Evolutionary conservation across 1,284 basidiomycete genomes (phyloP).

Genomic region (Cryptococcus maquisensis): DNA sequence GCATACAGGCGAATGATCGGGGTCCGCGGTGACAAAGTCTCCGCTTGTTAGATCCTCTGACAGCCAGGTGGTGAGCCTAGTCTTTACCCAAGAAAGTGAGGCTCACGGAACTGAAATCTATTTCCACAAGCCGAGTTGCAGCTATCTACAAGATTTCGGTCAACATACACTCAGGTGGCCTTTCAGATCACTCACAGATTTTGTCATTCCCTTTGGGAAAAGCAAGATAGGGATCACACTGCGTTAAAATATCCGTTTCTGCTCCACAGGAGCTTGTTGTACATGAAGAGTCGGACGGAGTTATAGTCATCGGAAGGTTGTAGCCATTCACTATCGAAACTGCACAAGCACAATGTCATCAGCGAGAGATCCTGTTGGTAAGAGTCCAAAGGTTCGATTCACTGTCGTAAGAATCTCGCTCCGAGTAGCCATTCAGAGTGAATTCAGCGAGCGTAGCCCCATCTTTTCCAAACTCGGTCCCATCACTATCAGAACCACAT

Average conservation of each 20-base stretch:
- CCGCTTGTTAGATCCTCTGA: slow-evolving; percentile 3
- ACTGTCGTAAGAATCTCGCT: slow-evolving; percentile 23
- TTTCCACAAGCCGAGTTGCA: slow-evolving; percentile 20
- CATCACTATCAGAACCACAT: slow-evolving; percentile 1
- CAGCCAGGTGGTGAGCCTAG: background rate
- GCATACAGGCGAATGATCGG: slow-evolving; percentile 16
- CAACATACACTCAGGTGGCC: too few species aligned
- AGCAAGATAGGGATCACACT: slow-evolving; percentile 24
- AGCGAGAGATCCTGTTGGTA: too few species aligned
- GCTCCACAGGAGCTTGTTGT: slow-evolving; percentile 15
- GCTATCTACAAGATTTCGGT: background rate
- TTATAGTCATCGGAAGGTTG: slow-evolving; percentile 24
- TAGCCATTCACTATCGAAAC: slow-evolving; percentile 31
- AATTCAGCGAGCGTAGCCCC: slow-evolving; percentile 27
- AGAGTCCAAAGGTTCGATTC: background rate
- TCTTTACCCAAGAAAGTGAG: background rate
- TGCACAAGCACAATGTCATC: slow-evolving; percentile 3
- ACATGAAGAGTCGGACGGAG: slow-evolving; percentile 13
- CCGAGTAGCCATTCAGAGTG: slow-evolving; percentile 1
- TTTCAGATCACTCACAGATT: slow-evolving; percentile 7
- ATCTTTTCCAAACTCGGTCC: slow-evolving; percentile 8
- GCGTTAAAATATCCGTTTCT: slow-evolving; percentile 17
- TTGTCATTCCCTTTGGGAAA: slow-evolving; percentile 17
- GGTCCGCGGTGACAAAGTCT: slow-evolving; percentile 2
- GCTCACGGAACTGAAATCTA: slow-evolving; percentile 17